A percentile compares a stretch with the other conserved stretches of the same genome.
These are phyloP conservation scores for Ophiosphaerella herpotricha DNA, from an alignment of 2,329 filamentous ascomycete species.

Conservation along the genomic window DNA sequence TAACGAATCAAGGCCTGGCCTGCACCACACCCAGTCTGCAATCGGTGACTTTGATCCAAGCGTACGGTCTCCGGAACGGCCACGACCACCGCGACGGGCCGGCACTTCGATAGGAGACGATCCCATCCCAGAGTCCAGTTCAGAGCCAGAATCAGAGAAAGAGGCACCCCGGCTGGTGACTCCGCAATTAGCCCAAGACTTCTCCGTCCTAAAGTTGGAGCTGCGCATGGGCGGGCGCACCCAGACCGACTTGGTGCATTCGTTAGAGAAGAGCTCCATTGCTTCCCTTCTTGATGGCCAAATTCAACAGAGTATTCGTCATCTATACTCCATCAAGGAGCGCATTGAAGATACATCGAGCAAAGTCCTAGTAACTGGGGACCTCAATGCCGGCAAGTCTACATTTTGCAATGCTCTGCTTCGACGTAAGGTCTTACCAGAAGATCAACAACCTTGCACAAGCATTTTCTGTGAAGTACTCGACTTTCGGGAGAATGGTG, in stretches of 20 bases:
- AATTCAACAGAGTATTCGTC: slow-evolving; percentile 90
- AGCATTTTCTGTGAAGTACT: slow-evolving; percentile 98
- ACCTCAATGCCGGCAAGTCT: slow-evolving; percentile 96
- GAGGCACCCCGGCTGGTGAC: slow-evolving; percentile 83
- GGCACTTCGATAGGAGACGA: slow-evolving; percentile 69
- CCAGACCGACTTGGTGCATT: slow-evolving; percentile 91
- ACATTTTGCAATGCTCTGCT: slow-evolving; percentile 98
- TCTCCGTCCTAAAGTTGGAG: slow-evolving; percentile 93
- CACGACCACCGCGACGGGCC: slow-evolving; percentile 66
- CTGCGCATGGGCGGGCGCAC: slow-evolving; percentile 85
- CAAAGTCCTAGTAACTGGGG: slow-evolving; percentile 94
- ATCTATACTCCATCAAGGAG: slow-evolving; percentile 83
- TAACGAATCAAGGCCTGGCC: slow-evolving; percentile 62
- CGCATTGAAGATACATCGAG: slow-evolving; percentile 97
- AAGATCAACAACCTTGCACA: slow-evolving; percentile 97
- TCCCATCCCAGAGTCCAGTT: slow-evolving; percentile 72
- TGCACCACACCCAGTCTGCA: slow-evolving; percentile 68
- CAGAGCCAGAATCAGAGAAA: slow-evolving; percentile 59
- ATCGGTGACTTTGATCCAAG: slow-evolving; percentile 54
- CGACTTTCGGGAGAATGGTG: slow-evolving; percentile 86
- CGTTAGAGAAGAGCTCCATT: slow-evolving; percentile 87
- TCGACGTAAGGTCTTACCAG: slow-evolving; percentile 87
- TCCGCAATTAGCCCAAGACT: slow-evolving; percentile 91
- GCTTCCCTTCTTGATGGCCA: slow-evolving; percentile 91
- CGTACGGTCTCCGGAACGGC: slow-evolving; percentile 50